A percentile compares a stretch with the other conserved stretches of the same genome.
Evolutionary conservation across 1,284 basidiomycete species (phyloP).

Genomic region (Malassezia sp.): DNA sequence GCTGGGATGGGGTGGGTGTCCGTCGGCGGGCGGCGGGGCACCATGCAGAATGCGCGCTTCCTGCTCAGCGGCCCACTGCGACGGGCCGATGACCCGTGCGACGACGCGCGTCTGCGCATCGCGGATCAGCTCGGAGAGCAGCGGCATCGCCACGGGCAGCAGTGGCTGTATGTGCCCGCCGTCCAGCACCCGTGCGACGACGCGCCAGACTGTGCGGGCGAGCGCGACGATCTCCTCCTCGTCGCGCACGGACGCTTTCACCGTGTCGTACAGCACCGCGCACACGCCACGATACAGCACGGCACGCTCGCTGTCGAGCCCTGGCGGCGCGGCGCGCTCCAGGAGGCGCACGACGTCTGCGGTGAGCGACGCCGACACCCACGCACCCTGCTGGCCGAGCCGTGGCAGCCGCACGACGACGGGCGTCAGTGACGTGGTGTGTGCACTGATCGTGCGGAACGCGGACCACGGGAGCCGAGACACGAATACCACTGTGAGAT

Average conservation of each 20-base stretch:
- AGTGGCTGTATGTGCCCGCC: no score
- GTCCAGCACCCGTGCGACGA: no score
- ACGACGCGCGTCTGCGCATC: slow-evolving; percentile 32
- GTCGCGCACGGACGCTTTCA: slow-evolving; percentile 25
- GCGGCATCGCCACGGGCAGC: slow-evolving; percentile 24
- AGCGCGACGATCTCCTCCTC: slow-evolving; percentile 28
- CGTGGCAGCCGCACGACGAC: slow-evolving; percentile 24
- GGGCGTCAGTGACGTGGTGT: slow-evolving; percentile 24
- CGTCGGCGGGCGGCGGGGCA: neutral
- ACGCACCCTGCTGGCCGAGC: no score
- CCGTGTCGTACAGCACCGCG: slow-evolving; percentile 33
- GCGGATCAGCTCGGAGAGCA: slow-evolving; percentile 20
- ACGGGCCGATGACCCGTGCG: slow-evolving; percentile 24
- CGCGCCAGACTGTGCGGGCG: slow-evolving; percentile 30
- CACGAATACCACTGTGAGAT: slow-evolving; percentile 21
- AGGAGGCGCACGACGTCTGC: slow-evolving; percentile 24
- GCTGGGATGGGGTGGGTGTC: no score
- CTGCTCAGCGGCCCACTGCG: slow-evolving; percentile 20
- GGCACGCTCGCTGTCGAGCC: neutral
- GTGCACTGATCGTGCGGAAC: slow-evolving; percentile 23
- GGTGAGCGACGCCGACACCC: no score
- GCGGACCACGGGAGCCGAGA: slow-evolving; percentile 28
- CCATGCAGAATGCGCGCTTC: no score
- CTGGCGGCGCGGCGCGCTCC: neutral
- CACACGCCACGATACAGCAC: neutral